Conservation (phyloP, 116 monocot species). For the Iris pallida region DNA sequence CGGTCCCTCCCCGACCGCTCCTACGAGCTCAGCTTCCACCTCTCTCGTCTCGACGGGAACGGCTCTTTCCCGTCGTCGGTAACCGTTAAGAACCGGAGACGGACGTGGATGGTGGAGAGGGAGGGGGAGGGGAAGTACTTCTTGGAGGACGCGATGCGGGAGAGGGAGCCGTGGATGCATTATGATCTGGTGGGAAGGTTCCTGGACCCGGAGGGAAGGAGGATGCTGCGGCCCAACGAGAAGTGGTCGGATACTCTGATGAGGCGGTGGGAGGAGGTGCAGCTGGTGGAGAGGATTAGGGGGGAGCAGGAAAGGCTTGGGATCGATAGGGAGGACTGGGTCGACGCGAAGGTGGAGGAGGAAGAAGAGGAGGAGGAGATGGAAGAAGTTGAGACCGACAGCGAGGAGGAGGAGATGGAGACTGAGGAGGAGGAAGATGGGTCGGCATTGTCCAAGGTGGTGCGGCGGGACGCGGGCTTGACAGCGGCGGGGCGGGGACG, state of each 20-base stretch:
- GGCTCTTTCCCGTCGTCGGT: constrained; percentile 22
- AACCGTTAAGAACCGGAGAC: constrained; percentile 61
- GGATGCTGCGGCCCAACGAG: constrained; percentile 72
- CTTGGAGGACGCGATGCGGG: constrained; percentile 89
- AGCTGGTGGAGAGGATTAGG: constrained; percentile 60
- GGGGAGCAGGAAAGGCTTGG: constrained; percentile 65
- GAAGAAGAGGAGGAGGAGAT: constrained; percentile 19
- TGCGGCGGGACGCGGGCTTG: too few relatives aligned
- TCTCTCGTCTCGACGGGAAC: constrained; percentile 27
- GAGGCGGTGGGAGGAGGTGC: constrained; percentile 69
- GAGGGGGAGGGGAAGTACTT: constrained; percentile 64
- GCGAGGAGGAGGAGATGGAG: constrained; percentile 51
- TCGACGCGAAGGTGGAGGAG: constrained; percentile 27
- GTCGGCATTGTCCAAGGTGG: too few relatives aligned
- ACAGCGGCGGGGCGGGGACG: too few relatives aligned
- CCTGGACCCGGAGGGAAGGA: constrained; percentile 68
- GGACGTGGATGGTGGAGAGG: constrained; percentile 80
- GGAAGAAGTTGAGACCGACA: constrained; percentile 37
- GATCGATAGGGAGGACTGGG: constrained; percentile 61
- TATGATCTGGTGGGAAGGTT: constrained; percentile 76
- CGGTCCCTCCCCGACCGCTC: constrained; percentile 45
- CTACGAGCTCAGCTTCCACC: constrained; percentile 49
- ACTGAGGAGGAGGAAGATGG: not conserved
- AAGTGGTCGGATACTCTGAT: constrained; percentile 88
- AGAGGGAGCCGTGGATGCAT: constrained; percentile 88